These are phyloP conservation scores for Acanthamoeba healyi DNA, from an alignment of 208 protist species.

Conservation along the genomic window DNA sequence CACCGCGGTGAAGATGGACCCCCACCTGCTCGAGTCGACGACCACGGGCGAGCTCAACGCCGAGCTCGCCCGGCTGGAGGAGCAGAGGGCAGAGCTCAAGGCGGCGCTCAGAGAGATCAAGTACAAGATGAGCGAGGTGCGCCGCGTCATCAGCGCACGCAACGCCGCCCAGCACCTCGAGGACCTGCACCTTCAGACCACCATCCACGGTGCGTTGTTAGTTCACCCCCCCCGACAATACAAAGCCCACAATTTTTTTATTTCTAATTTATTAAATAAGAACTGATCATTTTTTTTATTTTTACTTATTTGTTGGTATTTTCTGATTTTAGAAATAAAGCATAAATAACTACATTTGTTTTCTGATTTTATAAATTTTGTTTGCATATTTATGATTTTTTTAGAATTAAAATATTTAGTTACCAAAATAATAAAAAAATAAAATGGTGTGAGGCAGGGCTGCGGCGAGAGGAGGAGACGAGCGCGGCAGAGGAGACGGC, in stretches of 20 bases:
- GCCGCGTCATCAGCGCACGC: neutral
- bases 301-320: too few species aligned
- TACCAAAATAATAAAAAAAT: too few species aligned
- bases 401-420: neutral
- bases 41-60: neutral
- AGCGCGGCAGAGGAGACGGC: neutral
- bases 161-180: neutral
- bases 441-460: neutral
- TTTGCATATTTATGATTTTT: neutral
- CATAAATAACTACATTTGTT: neutral
- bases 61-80: neutral
- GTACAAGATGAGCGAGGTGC: conserved; percentile 11
- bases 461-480: neutral
- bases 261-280: too few species aligned
- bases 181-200: neutral
- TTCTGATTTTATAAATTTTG: neutral
- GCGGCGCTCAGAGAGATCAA: neutral
- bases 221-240: neutral
- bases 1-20: neutral
- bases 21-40: neutral
- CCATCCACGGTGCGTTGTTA: neutral
- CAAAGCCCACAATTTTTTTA: neutral
- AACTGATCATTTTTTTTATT: too few species aligned
- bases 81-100: neutral
- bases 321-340: too few species aligned